Evolutionary conservation across 2,329 filamentous ascomycete species (phyloP).

Genomic region (Tolypocladium ophioglossoides): DNA sequence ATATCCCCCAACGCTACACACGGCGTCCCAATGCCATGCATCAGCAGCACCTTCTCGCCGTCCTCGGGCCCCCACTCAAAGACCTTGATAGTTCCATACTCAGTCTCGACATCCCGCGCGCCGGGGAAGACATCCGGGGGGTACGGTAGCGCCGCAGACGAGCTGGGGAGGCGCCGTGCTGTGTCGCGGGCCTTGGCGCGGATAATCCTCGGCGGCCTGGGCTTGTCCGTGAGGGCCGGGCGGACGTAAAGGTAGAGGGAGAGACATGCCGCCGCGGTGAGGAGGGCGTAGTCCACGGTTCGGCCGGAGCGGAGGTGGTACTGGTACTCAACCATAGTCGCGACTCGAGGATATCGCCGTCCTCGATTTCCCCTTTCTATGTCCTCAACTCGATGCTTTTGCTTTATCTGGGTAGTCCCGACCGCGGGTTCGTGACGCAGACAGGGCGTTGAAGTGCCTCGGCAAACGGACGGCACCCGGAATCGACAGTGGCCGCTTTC

Average conservation of each 20-base stretch:
- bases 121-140: constrained; percentile 62
- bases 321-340: background rate
- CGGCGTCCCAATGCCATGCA: constrained; percentile 78
- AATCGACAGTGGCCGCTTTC: background rate
- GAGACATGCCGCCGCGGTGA: constrained; percentile 17
- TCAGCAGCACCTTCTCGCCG: constrained; percentile 61
- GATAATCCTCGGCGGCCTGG: constrained; percentile 2
- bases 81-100: constrained; percentile 60
- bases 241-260: constrained; percentile 23
- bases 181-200: constrained; percentile 1
- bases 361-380: background rate
- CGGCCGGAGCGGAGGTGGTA: background rate
- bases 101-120: constrained; percentile 54
- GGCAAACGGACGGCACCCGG: background rate
- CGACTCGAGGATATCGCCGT: background rate
- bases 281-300: constrained; percentile 4
- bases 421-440: background rate
- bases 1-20: constrained; percentile 57
- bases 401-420: background rate
- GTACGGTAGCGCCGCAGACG: constrained; percentile 38
- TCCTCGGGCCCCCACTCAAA: constrained; percentile 72
- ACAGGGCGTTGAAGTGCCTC: background rate
- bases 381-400: background rate
- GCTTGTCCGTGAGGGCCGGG: constrained; percentile 9
- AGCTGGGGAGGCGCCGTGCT: background rate